These are phyloP conservation scores for Emmonsiellopsis sp. DNA, from an alignment of 2,329 filamentous ascomycete species.

Conservation along the genomic window DNA sequence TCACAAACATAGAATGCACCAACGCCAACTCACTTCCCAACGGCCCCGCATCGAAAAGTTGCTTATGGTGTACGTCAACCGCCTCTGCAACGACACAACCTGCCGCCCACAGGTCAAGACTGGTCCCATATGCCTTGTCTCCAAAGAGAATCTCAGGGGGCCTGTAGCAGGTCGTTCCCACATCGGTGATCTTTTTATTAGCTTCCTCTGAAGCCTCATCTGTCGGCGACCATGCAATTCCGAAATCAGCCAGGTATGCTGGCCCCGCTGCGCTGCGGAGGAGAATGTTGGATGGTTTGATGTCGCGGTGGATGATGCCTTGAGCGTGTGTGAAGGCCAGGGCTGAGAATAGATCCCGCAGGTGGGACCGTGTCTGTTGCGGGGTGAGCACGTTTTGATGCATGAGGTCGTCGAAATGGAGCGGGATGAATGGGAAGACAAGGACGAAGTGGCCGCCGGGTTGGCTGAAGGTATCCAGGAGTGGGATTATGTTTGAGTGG, in stretches of 20 bases:
- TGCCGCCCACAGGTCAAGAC: constrained; percentile 81
- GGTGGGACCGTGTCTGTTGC: constrained; percentile 37
- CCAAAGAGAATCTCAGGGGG: constrained; percentile 88
- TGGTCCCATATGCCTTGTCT: constrained; percentile 58
- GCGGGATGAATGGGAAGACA: constrained; percentile 74
- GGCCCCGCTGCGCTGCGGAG: constrained; percentile 59
- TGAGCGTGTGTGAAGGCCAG: constrained; percentile 62
- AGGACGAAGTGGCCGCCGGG: constrained; percentile 67
- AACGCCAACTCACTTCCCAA: constrained; percentile 86
- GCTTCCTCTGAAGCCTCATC: constrained; percentile 51
- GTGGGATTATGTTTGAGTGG: constrained; percentile 52
- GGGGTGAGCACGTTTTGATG: constrained; percentile 34
- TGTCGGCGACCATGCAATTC: constrained; percentile 72
- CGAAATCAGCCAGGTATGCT: constrained; percentile 81
- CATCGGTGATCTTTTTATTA: constrained; percentile 72
- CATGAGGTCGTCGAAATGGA: constrained; percentile 63
- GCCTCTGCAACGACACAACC: constrained; percentile 79
- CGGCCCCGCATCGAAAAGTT: constrained; percentile 79
- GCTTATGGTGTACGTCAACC: constrained; percentile 44
- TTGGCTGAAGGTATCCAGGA: constrained; percentile 63
- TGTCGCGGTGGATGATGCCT: constrained; percentile 81
- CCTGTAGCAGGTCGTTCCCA: constrained; percentile 86
- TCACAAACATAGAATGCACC: constrained; percentile 87
- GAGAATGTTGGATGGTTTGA: constrained; percentile 87
- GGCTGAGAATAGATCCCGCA: constrained; percentile 62